Evolutionary conservation across 1,284 basidiomycete genomes (phyloP).

Genomic region (Cutaneotrichosporon sp.): DNA sequence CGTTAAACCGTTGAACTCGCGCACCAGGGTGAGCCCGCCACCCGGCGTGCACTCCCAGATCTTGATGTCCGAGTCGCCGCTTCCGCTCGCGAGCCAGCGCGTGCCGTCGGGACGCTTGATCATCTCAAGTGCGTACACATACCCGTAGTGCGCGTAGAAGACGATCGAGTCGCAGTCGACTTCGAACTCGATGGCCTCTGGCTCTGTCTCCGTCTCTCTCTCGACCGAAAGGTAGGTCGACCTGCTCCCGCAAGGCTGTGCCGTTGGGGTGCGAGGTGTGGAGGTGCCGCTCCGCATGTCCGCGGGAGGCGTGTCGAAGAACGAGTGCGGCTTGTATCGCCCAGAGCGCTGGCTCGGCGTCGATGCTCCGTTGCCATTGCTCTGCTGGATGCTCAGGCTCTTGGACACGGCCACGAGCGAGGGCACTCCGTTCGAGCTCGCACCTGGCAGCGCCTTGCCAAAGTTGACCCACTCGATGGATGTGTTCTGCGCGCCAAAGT

Average conservation of each 20-base stretch:
- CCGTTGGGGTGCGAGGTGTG: conserved; percentile 32
- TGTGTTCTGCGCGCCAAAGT: conserved; percentile 84
- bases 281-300: conserved; percentile 28
- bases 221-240: conserved; percentile 3
- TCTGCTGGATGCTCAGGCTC: neutral
- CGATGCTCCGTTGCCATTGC: conserved; percentile 1
- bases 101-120: conserved; percentile 50
- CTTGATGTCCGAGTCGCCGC: conserved; percentile 88
- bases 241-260: neutral
- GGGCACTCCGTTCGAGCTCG: neutral
- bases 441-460: conserved; percentile 29
- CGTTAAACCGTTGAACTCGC: conserved; percentile 35
- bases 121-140: conserved; percentile 82
- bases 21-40: conserved; percentile 39
- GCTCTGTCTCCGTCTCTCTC: neutral
- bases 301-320: conserved; percentile 45
- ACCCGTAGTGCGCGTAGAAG: conserved; percentile 89
- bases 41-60: conserved; percentile 69
- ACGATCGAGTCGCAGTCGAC: conserved; percentile 71
- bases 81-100: conserved; percentile 73
- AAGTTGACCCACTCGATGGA: conserved; percentile 83
- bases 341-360: conserved; percentile 39
- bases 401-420: conserved; percentile 5
- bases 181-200: conserved; percentile 48
- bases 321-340: conserved; percentile 47